These are phyloP conservation scores for Colletotrichum theobromicola DNA, from an alignment of 2,329 filamentous ascomycete species.

Conservation along the genomic window DNA sequence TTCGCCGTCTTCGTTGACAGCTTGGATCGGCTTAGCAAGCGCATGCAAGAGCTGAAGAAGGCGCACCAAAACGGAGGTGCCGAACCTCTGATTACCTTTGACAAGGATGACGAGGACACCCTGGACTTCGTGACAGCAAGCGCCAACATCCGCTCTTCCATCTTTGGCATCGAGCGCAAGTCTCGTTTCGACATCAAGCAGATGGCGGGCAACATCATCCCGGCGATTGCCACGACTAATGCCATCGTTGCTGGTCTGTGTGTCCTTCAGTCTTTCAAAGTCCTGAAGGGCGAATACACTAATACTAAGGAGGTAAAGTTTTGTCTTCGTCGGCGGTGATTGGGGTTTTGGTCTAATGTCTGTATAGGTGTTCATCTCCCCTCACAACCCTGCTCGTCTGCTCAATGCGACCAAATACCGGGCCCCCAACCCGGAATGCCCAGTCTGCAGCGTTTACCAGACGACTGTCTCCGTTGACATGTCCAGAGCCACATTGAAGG, in stretches of 20 bases:
- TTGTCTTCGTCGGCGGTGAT: neutral
- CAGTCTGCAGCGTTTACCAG: constrained; percentile 80
- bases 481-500: constrained; percentile 73
- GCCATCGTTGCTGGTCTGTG: constrained; percentile 94
- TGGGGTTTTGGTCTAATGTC: neutral
- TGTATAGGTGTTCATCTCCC: constrained; percentile 76
- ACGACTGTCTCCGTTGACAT: constrained; percentile 72
- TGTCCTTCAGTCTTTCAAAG: constrained; percentile 91
- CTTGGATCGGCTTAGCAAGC: constrained; percentile 75
- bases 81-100: constrained; percentile 79
- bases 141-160: constrained; percentile 84
- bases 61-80: constrained; percentile 48
- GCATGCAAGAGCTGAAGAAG: constrained; percentile 69
- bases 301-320: constrained; percentile 73
- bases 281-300: constrained; percentile 74
- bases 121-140: constrained; percentile 92
- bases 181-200: constrained; percentile 98
- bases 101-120: constrained; percentile 96
- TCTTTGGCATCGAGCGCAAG: constrained; percentile 89
- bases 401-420: constrained; percentile 62
- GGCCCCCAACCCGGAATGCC: constrained; percentile 79
- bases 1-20: constrained; percentile 87
- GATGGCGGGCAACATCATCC: constrained; percentile 99
- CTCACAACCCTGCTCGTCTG: constrained; percentile 62
- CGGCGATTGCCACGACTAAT: constrained; percentile 97